A percentile compares a stretch with the other conserved stretches of the same genome.
Evolutionary conservation across 2,329 filamentous ascomycete genomes (phyloP).

Genomic region (Colletotrichum noveboracense): DNA sequence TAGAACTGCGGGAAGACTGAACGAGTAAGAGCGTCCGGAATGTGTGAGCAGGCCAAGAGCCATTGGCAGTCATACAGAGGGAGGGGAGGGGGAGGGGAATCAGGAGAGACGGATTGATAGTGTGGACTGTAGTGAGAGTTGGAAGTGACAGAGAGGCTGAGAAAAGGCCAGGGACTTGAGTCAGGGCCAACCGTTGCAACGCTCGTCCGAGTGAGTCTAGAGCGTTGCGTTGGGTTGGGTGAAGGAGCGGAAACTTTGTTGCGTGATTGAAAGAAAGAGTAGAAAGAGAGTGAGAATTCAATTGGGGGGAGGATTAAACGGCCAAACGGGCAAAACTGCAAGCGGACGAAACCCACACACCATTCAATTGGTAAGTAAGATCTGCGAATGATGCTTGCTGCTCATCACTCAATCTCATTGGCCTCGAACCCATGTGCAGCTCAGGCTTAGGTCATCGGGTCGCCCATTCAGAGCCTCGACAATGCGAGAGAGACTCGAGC

Average conservation of each 20-base stretch:
- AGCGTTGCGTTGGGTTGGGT: not conserved
- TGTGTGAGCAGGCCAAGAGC: not conserved
- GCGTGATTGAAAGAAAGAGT: not conserved
- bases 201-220: not conserved
- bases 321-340: not conserved
- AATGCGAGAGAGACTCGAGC: not conserved
- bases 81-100: not conserved
- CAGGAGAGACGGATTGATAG: not conserved
- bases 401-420: constrained; percentile 10
- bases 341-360: not conserved
- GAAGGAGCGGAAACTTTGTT: not conserved
- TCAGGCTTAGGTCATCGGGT: not conserved
- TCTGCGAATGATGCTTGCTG: constrained; percentile 9
- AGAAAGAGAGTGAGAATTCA: not conserved
- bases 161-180: not conserved
- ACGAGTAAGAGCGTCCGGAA: constrained; percentile 4
- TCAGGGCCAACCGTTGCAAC: not conserved
- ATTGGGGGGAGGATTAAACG: not conserved
- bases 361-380: not conserved
- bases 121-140: not conserved
- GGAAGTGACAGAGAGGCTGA: not conserved
- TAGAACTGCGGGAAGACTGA: constrained; percentile 18
- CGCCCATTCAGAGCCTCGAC: not conserved
- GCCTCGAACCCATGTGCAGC: not conserved
- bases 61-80: not conserved